Evolutionary conservation across 2,329 filamentous ascomycete species (phyloP), one percentile per base, ranked within the genome.

Genomic region (Chaetoscypha palmicola): DNA sequence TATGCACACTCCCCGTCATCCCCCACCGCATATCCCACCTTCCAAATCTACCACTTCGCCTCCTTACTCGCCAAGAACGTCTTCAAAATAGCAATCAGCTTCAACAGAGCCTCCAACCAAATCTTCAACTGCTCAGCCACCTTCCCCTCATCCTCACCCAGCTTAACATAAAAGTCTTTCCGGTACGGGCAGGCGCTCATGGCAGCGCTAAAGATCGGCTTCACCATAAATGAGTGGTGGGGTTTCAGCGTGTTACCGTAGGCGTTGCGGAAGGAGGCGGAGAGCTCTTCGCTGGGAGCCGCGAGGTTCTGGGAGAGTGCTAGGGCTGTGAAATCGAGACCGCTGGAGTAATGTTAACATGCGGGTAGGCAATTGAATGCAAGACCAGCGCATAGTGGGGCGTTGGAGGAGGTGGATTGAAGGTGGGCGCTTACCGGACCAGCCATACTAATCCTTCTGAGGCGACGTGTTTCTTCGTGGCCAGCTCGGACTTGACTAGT

Each of bases 181-280:
- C 91, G 80, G 74, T 96, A 95, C 1, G 92, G 92, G 55, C 86
- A 91, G 14, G 89, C 90, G 57, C 79, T 78, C 89, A 98, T 95
- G 64, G 91, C 91, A 50, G 89, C 84, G 58, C 76, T 85, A 76
- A 97, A 97, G 62, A 96, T 75, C 49, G 88, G 88, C 76, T 94
- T 95, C 59, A 96, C 71, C 51, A 96, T 58, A 67, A 94, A 89
- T 62, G 75, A 80, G 74, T 98, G 92, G 72, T 94, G 81, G 20
- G 85, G 86, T 72, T 94, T 95, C 59, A 98, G 83, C 38, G 91
- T 96, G 58, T 71, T 73, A 63, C 76, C 77, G 70, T 98, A 98
- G 56, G 90, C 86, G 45, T 71, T 69, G 59, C 86, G 82, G 83
- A 98, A 98, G 37, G 89, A 95, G 55, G 78, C 74, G 48, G 85